phyloP scores from a whole-genome alignment of 176 grass and related monocot genomes.

The Echinochloa phyllopogon region DNA sequence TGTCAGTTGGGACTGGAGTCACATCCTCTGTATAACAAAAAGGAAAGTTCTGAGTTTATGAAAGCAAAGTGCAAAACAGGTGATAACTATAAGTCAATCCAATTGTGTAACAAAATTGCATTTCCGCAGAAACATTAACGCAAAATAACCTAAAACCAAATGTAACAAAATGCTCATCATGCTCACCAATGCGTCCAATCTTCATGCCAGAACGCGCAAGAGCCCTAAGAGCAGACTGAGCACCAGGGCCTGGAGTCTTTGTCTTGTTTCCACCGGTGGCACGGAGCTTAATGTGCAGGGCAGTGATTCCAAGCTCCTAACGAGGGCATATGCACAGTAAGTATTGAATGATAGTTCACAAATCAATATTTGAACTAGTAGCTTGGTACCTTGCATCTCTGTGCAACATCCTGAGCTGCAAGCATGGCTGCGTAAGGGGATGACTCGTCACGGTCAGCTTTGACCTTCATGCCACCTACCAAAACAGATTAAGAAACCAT shows the following conservation, averaged over 20 bases:
- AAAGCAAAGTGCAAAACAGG: background rate
- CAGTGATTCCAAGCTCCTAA: constrained; percentile 91
- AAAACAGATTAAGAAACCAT: constrained; percentile 2
- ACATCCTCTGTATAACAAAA: constrained; percentile 71
- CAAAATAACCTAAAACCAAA: background rate
- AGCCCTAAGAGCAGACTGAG: constrained; percentile 92
- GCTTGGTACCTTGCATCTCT: constrained; percentile 76
- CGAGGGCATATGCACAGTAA: background rate
- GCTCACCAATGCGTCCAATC: constrained; percentile 87
- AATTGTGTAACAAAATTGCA: background rate
- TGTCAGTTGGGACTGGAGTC: constrained; percentile 87
- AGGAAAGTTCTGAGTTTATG: too few species aligned
- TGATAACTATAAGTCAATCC: background rate
- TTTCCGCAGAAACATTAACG: background rate
- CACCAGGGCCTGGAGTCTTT: constrained; percentile 89
- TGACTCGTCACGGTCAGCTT: constrained; percentile 91
- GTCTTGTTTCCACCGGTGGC: constrained; percentile 96
- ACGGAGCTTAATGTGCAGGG: constrained; percentile 91
- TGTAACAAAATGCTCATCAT: background rate
- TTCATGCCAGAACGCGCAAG: constrained; percentile 95
- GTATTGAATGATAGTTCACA: background rate
- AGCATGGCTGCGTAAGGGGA: constrained; percentile 95
- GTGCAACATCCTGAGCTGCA: constrained; percentile 88
- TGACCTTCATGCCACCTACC: constrained; percentile 94
- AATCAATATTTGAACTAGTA: background rate